Conservation (phyloP, 495 filamentous ascomycete species). For the Lineolata rhizophorae region DNA sequence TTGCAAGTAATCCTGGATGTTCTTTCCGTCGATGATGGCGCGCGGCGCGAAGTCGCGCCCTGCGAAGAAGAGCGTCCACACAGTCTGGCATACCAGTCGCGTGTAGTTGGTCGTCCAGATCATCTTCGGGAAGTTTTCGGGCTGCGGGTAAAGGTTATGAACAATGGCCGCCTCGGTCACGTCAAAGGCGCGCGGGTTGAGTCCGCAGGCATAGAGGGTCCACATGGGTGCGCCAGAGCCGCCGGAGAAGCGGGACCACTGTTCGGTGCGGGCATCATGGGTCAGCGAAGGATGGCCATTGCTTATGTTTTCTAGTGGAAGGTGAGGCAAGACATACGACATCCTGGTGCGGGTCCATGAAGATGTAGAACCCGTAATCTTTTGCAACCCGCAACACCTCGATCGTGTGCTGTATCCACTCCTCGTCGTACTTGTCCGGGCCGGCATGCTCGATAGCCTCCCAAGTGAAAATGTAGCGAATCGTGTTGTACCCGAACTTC, state of each 20-base stretch:
- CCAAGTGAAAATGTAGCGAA: slow-evolving; percentile 95
- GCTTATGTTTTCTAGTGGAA: too few relatives aligned
- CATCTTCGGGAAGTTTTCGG: slow-evolving; percentile 86
- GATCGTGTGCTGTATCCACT: slow-evolving; percentile 82
- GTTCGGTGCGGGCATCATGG: too few relatives aligned
- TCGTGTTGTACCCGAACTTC: slow-evolving; percentile 83
- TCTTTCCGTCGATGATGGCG: slow-evolving; percentile 80
- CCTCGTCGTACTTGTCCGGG: slow-evolving; percentile 86
- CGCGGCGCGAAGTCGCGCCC: slow-evolving; percentile 90
- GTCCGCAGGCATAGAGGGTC: slow-evolving; percentile 84
- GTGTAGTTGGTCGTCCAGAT: slow-evolving; percentile 97
- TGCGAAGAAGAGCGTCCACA: slow-evolving; percentile 88
- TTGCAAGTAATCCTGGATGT: slow-evolving; percentile 93
- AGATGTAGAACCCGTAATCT: slow-evolving; percentile 80
- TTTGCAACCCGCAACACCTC: slow-evolving; percentile 63
- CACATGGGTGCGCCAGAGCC: slow-evolving; percentile 94
- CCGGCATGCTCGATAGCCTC: slow-evolving; percentile 93
- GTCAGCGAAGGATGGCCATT: slow-evolving; percentile 6
- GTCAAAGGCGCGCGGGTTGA: slow-evolving; percentile 67
- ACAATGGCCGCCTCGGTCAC: slow-evolving; percentile 83
- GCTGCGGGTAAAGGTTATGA: slow-evolving; percentile 83
- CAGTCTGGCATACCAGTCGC: slow-evolving; percentile 65
- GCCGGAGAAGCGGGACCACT: slow-evolving; percentile 89
- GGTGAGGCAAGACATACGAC: slow-evolving; percentile 37
- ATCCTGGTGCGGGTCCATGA: slow-evolving; percentile 97